A percentile compares a stretch with the other conserved stretches of the same genome.
phyloP scores from a whole-genome alignment of 1,284 basidiomycete genomes.

The Sanghuangporus weigelae region DNA sequence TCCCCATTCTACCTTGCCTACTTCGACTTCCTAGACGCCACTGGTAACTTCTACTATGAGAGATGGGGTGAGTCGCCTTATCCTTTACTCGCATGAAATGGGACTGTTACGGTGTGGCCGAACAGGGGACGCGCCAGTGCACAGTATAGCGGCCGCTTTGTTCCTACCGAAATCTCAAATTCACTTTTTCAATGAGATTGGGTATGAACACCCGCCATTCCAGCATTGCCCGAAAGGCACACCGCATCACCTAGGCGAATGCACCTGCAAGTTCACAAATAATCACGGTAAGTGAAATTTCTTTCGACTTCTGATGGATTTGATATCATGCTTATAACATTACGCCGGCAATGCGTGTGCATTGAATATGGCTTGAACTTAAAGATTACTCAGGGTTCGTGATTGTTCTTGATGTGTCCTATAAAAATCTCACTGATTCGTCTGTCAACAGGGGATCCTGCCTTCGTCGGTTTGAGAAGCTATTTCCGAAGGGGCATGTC shows the following conservation, averaged over 20 bases:
- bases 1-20: conserved; percentile 62
- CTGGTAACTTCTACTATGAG: conserved; percentile 79
- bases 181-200: conserved; percentile 64
- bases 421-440: background rate
- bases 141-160: conserved; percentile 66
- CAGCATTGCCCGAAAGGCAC: conserved; percentile 44
- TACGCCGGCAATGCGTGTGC: background rate
- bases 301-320: background rate
- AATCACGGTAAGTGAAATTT: conserved; percentile 7
- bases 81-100: too few species aligned
- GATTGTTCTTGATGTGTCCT: too few species aligned
- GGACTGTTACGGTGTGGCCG: too few species aligned
- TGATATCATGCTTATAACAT: background rate
- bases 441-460: background rate
- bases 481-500: conserved; percentile 6
- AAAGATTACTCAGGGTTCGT: background rate
- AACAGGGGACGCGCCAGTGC: conserved; percentile 64
- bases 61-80: conserved; percentile 47
- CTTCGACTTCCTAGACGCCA: conserved; percentile 67
- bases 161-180: conserved; percentile 59
- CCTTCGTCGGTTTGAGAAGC: background rate
- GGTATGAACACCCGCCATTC: conserved; percentile 49
- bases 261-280: conserved; percentile 7
- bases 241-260: background rate
- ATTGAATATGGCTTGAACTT: background rate